Base-by-base conservation (phyloP, 331 rosid genomes). In the Malus hybrid region DNA sequence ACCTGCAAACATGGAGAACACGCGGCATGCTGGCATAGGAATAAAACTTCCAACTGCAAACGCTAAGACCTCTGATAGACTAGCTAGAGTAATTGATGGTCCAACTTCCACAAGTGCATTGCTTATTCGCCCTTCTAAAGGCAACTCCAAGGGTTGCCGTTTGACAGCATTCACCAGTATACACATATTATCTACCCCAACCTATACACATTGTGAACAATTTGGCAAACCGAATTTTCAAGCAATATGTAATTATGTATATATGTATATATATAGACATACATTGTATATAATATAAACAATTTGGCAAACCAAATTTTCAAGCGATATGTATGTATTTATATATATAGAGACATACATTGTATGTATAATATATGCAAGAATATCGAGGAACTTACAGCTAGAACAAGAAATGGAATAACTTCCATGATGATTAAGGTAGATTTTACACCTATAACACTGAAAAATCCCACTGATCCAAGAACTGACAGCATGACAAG, bases 1-100 rank as follows among this genome's bases (percentile, higher is more conserved):
- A 92, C 99, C 97, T 70, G 99, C 99, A 90, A 95, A 95, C 99
- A 95, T 95, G 85, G 99, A 92, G 90, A 95, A 95, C 63, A 95
- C 97, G 18, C 99, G 97, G 79, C 96, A 90, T 29, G 99, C 99
- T 70, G 99, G 97, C 97, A 90, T 95, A 70, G 99, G 92, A 86
- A 95, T 95, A 80, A 95, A 92, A 87, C 97, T 92, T 72, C 96
- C 97, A 84, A 91, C 97, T 8, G 97, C 93, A 85, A 95, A 95
- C 66, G 99, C 99, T 82, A 95, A 72, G 80, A 95, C 99, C 87
- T 95, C 99, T 30, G 97, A 88, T 42, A 95, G 66, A 86, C 99
- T 90, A 69, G 99, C 99, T 80, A 95, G 85, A 48, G 97, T 95
- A 58, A 95, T 95, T 75, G 99, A 95, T 71, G 99, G 97, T 76